Evolutionary conservation across 78 protist genomes (phyloP).

Genomic region (Mantamonas sphyraenae): DNA sequence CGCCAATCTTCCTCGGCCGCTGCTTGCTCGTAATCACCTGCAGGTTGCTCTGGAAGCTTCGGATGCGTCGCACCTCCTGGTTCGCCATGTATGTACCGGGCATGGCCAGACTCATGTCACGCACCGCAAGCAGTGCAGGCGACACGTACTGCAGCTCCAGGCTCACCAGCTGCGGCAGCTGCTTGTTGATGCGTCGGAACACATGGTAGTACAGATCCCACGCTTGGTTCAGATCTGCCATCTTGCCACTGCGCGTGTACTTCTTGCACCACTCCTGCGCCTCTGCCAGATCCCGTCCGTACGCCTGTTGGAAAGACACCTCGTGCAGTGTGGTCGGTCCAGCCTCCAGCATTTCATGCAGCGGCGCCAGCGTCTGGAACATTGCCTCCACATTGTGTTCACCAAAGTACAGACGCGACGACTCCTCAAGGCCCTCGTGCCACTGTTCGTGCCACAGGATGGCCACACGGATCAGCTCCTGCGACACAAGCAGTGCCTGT

Average conservation of each 20-base stretch:
- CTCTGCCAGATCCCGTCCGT: slow-evolving; percentile 80
- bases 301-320: slow-evolving; percentile 72
- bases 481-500: slow-evolving; percentile 79
- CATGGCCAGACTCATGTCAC: slow-evolving; percentile 85
- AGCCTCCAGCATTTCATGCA: slow-evolving; percentile 74
- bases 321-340: slow-evolving; percentile 89
- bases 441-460: slow-evolving; percentile 97
- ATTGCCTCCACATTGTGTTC: slow-evolving; percentile 77
- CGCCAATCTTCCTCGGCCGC: slow-evolving; percentile 87
- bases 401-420: slow-evolving; percentile 80
- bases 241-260: slow-evolving; percentile 45
- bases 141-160: slow-evolving; percentile 85
- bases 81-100: slow-evolving; percentile 77
- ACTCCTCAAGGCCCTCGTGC: slow-evolving; percentile 97
- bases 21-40: slow-evolving; percentile 93
- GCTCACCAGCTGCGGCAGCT: slow-evolving; percentile 72
- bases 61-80: slow-evolving; percentile 63
- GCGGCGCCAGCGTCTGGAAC: slow-evolving; percentile 74
- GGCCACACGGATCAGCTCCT: slow-evolving; percentile 94
- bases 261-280: slow-evolving; percentile 73
- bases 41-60: slow-evolving; percentile 63
- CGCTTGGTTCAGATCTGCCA: slow-evolving; percentile 76
- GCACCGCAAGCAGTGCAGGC: slow-evolving; percentile 56
- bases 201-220: slow-evolving; percentile 95
- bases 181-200: slow-evolving; percentile 80